Evolutionary conservation across 345 rosid species (phyloP).

Genomic region (Kandelia obovata): DNA sequence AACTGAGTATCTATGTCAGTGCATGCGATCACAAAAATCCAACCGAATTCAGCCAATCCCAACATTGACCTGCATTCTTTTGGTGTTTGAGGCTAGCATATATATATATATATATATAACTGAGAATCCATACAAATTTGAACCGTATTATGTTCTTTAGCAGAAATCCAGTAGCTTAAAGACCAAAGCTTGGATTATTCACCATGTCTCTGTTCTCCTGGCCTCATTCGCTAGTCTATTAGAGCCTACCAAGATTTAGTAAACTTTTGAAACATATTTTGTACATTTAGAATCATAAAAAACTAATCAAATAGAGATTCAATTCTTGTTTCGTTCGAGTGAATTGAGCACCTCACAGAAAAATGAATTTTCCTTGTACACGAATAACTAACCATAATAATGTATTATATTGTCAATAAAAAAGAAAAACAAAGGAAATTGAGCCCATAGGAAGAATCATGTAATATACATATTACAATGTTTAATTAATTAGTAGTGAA

Average conservation of each 20-base stretch:
- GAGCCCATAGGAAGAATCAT: constrained; percentile 9
- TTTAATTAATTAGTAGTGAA: constrained; percentile 27
- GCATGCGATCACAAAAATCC: constrained; percentile 47
- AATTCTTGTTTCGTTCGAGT: no score
- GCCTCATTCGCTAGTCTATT: background rate
- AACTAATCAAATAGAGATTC: no score
- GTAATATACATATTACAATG: constrained; percentile 12
- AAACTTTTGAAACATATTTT: no score
- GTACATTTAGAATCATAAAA: no score
- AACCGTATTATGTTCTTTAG: constrained; percentile 29
- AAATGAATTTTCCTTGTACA: no score
- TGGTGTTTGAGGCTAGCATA: background rate
- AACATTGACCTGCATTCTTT: constrained; percentile 43
- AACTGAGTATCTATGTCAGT: constrained; percentile 47
- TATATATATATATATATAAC: background rate
- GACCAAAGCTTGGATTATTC: constrained; percentile 39
- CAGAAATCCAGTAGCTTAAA: constrained; percentile 18
- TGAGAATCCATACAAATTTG: constrained; percentile 1
- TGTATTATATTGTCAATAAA: constrained; percentile 9
- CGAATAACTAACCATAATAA: background rate
- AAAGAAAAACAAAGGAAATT: constrained; percentile 12
- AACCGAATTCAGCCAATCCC: constrained; percentile 44
- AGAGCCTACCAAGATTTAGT: no score
- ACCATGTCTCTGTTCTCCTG: constrained; percentile 28
- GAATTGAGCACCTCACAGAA: no score